Evolutionary conservation across 2,329 filamentous ascomycete species (phyloP), one percentile per base, ranked within the genome.

Genomic region (Ophiostoma perfectum): DNA sequence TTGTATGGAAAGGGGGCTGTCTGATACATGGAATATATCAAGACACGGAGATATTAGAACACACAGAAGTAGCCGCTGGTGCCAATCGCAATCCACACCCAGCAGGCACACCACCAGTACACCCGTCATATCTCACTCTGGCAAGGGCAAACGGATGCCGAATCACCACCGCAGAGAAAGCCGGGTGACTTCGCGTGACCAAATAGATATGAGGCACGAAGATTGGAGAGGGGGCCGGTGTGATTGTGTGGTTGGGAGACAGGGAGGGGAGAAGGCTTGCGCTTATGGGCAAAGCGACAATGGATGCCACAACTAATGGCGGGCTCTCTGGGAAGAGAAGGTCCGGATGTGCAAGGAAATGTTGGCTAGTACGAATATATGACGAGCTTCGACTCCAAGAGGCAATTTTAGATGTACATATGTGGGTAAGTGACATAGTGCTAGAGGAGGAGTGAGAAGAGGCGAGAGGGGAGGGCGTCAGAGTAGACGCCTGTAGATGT

Each of bases 111-210:
- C 42, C 63, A 65, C 18, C 63, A 47, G 41, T 12, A 47, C 63
- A 47, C 63, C n/a, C 63, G 27, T 65, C 63, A 65, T 18, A 65
- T 38, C 18, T 65, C 42, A 47, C 9, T 65, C 18, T 65, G 3
- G n/a, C 5, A 47, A 44, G 62, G 58, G 49, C 58, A 41, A 18
- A 16, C 41, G 63, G 44, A 44, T 36, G 42, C 27, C 38, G 7
- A 63, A 39, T 44, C 16, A 63, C 16, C 16, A 63, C 4, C 36
- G 14, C 58, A 42, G 14, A 42, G 5, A 39, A 5, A n/a, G 42
- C 9, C 55, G 12, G 27, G 55, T 27, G 60, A 39, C 38, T n/a
- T 63, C n/a, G 60, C 42, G 60, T 63, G 7, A 27, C 63, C 39
- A 16, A 7, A 41, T n/a, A 18, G 27, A 55, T 55, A 27, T 55